Evolutionary conservation across 2,329 filamentous ascomycete genomes (phyloP).

Genomic region (Domatiomyces globalis): DNA sequence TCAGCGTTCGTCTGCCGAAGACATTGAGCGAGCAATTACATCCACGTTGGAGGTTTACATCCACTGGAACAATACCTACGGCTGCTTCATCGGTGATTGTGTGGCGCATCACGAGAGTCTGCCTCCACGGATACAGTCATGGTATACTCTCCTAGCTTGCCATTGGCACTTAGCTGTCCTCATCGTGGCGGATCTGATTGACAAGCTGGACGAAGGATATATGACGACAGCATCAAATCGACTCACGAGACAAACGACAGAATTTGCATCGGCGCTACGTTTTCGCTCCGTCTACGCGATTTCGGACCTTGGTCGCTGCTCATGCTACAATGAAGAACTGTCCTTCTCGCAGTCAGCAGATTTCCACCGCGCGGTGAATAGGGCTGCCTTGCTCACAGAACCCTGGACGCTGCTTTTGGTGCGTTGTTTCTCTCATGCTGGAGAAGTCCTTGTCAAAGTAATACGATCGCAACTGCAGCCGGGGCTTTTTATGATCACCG

Average conservation of each 20-base stretch:
- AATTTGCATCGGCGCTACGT: slow-evolving; percentile 5
- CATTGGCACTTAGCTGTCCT: slow-evolving; percentile 46
- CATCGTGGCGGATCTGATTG: slow-evolving; percentile 41
- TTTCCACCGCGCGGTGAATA: slow-evolving; percentile 39
- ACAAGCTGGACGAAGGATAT: slow-evolving; percentile 33
- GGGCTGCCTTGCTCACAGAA: slow-evolving; percentile 44
- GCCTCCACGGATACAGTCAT: slow-evolving; percentile 42
- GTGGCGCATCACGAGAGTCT: slow-evolving; percentile 37
- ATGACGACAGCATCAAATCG: slow-evolving; percentile 15
- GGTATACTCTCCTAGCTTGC: slow-evolving; percentile 44
- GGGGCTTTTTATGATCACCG: slow-evolving; percentile 15
- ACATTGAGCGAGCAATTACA: slow-evolving; percentile 36
- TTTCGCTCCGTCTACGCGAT: slow-evolving; percentile 6
- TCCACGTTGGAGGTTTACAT: slow-evolving; percentile 38
- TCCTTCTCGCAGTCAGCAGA: slow-evolving; percentile 20
- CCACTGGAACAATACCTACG: slow-evolving; percentile 42
- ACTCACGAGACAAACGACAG: slow-evolving; percentile 1
- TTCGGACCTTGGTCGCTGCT: slow-evolving; percentile 7
- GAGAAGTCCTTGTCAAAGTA: slow-evolving; percentile 5
- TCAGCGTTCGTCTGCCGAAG: slow-evolving; percentile 24
- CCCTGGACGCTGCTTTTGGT: slow-evolving; percentile 41
- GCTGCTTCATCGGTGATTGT: slow-evolving; percentile 39
- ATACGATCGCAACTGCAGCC: slow-evolving; percentile 4
- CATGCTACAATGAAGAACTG: slow-evolving; percentile 5
- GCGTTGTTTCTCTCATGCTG: slow-evolving; percentile 7